phyloP scores from a whole-genome alignment of 805 yeast species.

The Monosporozyma solicola region DNA sequence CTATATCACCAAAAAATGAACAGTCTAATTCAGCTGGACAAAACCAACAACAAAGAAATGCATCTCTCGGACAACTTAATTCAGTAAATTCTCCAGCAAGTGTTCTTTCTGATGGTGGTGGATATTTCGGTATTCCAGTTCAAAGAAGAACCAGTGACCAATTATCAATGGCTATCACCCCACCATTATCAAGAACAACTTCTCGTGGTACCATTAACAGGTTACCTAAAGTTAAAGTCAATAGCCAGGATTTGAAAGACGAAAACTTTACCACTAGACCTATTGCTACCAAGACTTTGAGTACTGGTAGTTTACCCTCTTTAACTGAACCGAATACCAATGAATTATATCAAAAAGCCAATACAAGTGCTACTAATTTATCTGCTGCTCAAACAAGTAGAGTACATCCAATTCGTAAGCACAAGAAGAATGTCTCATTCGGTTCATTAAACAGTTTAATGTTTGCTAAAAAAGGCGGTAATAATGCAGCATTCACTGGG shows the following conservation, averaged over 20 bases:
- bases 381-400: conserved; percentile 8
- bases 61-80: conserved; percentile 7
- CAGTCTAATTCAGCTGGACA: background rate
- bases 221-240: conserved; percentile 4
- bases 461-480: conserved; percentile 26
- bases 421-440: conserved; percentile 29
- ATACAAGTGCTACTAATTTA: conserved; percentile 20
- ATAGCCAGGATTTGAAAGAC: conserved; percentile 6
- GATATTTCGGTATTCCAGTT: conserved; percentile 30
- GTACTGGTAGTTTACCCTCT: conserved; percentile 12
- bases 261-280: background rate
- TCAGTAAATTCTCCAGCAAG: conserved; percentile 21
- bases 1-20: conserved; percentile 7
- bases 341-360: conserved; percentile 16
- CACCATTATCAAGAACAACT: conserved; percentile 12
- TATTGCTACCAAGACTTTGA: conserved; percentile 8
- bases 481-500: conserved; percentile 15
- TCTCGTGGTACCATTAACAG: conserved; percentile 10
- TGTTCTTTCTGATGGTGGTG: conserved; percentile 22
- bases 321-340: background rate
- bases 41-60: conserved; percentile 16
- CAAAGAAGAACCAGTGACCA: conserved; percentile 9
- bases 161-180: conserved; percentile 1
- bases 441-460: conserved; percentile 28
- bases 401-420: conserved; percentile 25